phyloP scores from a whole-genome alignment of 1,284 basidiomycete genomes.

The Microbotryomycetes sp. region DNA sequence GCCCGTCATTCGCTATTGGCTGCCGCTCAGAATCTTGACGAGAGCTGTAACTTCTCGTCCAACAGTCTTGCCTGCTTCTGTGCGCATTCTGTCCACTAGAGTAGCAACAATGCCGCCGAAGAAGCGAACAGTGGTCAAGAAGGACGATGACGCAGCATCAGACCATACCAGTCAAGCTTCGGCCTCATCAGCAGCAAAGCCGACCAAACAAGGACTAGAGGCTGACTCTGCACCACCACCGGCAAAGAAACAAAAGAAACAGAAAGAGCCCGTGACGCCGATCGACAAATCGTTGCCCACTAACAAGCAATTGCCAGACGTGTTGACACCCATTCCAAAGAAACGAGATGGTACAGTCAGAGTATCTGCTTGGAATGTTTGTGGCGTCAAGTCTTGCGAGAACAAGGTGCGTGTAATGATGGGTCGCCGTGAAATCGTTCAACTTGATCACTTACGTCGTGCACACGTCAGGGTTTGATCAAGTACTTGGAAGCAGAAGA shows the following conservation, averaged over 20 bases:
- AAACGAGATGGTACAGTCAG: constrained; percentile 20
- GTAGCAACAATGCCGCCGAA: constrained; percentile 6
- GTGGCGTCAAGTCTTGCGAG: constrained; percentile 32
- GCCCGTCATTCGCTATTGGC: not conserved
- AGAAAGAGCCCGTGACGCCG: constrained; percentile 34
- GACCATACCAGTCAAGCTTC: not conserved
- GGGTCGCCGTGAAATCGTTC: not conserved
- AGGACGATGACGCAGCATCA: not conserved
- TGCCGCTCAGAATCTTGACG: not conserved
- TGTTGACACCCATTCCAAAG: constrained; percentile 16
- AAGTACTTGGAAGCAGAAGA: constrained; percentile 73
- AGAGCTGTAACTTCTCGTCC: not conserved
- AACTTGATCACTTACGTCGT: not conserved
- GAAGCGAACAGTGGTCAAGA: constrained; percentile 1
- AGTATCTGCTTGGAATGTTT: constrained; percentile 35
- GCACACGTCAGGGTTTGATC: constrained; percentile 59
- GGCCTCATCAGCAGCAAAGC: not conserved
- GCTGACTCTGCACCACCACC: not conserved
- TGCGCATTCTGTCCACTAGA: no score
- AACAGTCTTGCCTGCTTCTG: not conserved
- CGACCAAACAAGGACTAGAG: not conserved
- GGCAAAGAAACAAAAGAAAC: constrained; percentile 22
- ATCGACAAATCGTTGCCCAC: constrained; percentile 33
- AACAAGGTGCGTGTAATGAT: constrained; percentile 36
- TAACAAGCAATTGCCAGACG: constrained; percentile 35